phyloP scores from a whole-genome alignment of 495 filamentous ascomycete species.

The Xylaria flabelliformis region DNA sequence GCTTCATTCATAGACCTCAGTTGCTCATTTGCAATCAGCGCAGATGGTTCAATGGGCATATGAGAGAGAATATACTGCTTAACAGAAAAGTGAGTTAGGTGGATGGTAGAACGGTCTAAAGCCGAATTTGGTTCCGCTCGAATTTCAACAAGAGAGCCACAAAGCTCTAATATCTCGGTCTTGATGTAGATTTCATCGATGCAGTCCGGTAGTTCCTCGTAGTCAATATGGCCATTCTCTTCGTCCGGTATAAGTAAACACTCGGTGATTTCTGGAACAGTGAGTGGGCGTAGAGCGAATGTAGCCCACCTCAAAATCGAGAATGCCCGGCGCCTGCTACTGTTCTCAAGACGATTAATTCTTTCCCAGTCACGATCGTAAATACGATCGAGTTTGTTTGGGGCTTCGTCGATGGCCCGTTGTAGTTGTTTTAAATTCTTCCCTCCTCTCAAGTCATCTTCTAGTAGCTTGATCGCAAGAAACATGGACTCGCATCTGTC shows the following conservation, averaged over 20 bases:
- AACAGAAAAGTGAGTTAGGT: constrained; percentile 40
- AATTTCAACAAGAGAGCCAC: constrained; percentile 38
- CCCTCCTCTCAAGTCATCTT: constrained; percentile 27
- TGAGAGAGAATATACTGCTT: constrained; percentile 36
- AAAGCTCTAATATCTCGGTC: constrained; percentile 36
- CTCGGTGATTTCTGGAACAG: constrained; percentile 38
- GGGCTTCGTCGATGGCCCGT: constrained; percentile 32
- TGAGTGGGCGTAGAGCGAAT: constrained; percentile 37
- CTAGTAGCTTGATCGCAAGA: constrained; percentile 38
- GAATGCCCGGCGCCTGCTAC: constrained; percentile 34
- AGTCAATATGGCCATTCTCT: constrained; percentile 12
- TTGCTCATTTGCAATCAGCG: constrained; percentile 20
- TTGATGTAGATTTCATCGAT: constrained; percentile 37
- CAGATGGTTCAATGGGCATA: not conserved
- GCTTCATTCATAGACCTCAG: constrained; percentile 21
- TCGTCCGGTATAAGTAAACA: constrained; percentile 31
- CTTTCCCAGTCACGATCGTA: constrained; percentile 41
- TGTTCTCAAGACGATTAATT: constrained; percentile 30
- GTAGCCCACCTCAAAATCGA: constrained; percentile 39
- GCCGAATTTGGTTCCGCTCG: constrained; percentile 5
- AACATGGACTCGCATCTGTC: constrained; percentile 41
- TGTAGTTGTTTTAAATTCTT: constrained; percentile 37
- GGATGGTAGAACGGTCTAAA: constrained; percentile 30
- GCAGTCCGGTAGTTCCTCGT: constrained; percentile 36
- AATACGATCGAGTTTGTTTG: constrained; percentile 32